These are phyloP conservation scores for Populus tremula DNA, from an alignment of 345 rosid species.

Conservation along the genomic window DNA sequence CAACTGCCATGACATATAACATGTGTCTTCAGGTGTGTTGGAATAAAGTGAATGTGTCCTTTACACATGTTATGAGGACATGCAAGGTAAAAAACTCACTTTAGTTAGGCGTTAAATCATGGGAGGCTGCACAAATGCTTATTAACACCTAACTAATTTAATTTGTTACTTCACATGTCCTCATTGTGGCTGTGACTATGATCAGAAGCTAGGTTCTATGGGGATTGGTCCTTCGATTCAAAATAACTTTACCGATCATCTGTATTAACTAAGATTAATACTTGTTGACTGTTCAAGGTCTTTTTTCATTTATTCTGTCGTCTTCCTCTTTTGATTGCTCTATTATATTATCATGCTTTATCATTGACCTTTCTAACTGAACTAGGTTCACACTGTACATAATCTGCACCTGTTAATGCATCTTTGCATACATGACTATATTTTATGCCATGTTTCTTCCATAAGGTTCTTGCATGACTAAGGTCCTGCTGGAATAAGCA, in stretches of 20 bases:
- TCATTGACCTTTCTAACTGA: neutral
- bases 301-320: neutral
- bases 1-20: neutral
- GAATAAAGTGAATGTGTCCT: neutral
- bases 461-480: neutral
- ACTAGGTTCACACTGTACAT: neutral
- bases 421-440: neutral
- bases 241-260: neutral
- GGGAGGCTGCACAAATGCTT: neutral
- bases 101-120: neutral
- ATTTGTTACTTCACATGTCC: neutral
- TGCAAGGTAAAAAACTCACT: neutral
- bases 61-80: neutral
- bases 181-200: neutral
- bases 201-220: neutral
- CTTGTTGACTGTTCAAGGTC: neutral
- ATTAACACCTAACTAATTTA: neutral
- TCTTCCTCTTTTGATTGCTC: neutral
- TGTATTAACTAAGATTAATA: neutral
- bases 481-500: neutral
- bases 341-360: neutral
- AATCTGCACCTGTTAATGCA: neutral
- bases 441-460: neutral
- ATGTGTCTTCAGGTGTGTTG: neutral
- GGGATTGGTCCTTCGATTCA: neutral